Percentiles rank a stretch among this genome's conserved stretches.
Conservation (phyloP, 192 early-diverging fungal species). For the Coemansia aciculifera region DNA sequence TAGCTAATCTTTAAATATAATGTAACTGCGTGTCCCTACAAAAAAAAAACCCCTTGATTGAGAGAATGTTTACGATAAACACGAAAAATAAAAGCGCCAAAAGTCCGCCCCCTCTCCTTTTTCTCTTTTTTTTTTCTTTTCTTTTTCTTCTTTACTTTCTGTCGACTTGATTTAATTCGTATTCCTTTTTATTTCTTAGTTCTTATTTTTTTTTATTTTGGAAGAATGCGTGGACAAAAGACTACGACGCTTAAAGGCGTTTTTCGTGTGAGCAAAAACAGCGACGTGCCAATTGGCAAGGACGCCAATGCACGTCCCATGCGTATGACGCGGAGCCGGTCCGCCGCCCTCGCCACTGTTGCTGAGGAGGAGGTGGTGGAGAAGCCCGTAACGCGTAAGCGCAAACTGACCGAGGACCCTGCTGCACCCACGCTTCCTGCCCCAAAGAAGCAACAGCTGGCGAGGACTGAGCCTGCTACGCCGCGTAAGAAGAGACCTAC, state of each 20-base stretch:
- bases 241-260: conserved; percentile 34
- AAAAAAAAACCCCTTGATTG: background rate
- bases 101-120: background rate
- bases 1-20: background rate
- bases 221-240: background rate
- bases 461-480: background rate
- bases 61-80: background rate
- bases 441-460: background rate
- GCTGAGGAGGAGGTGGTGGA: background rate
- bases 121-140: background rate
- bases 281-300: conserved; percentile 22
- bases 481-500: conserved; percentile 14
- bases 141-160: background rate
- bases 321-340: conserved; percentile 42
- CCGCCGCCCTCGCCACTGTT: conserved; percentile 1
- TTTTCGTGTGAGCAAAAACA: conserved; percentile 49
- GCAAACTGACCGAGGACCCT: conserved; percentile 23
- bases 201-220: background rate
- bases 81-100: too few species aligned
- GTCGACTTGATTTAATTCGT: background rate
- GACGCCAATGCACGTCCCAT: conserved; percentile 8
- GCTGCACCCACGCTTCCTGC: background rate
- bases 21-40: background rate
- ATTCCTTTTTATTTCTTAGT: conserved; percentile 9
- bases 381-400: conserved; percentile 24